Evolutionary conservation across 805 yeast genomes (phyloP).

Genomic region (Teunomyces kruisii): DNA sequence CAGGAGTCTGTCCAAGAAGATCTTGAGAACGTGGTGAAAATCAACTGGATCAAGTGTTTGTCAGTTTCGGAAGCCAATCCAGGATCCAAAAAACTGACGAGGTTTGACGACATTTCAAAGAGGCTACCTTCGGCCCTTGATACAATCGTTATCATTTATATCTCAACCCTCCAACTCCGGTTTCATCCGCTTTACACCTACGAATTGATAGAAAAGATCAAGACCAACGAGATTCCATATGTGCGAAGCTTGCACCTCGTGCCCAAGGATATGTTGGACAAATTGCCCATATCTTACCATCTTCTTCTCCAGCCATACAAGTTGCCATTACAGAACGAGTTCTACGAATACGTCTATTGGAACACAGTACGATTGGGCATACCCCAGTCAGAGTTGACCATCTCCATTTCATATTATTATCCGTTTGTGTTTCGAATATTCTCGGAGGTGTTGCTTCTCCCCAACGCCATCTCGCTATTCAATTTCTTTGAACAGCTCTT

Average conservation of each 20-base stretch:
- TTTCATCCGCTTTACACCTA: slow-evolving; percentile 48
- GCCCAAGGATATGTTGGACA: slow-evolving; percentile 36
- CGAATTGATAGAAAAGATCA: slow-evolving; percentile 46
- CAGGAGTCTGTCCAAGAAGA: slow-evolving; percentile 9
- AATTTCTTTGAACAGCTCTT: slow-evolving; percentile 22
- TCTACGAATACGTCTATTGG: slow-evolving; percentile 23
- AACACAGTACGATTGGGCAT: slow-evolving; percentile 11
- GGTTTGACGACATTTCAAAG: slow-evolving; percentile 1
- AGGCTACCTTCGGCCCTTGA: slow-evolving; percentile 26
- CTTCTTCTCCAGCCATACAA: slow-evolving; percentile 38
- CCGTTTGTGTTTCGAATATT: slow-evolving; percentile 41
- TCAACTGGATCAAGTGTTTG: slow-evolving; percentile 28
- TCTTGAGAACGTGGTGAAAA: slow-evolving; percentile 25
- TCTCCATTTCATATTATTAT: slow-evolving; percentile 21
- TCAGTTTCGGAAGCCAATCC: neutral
- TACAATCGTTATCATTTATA: slow-evolving; percentile 43
- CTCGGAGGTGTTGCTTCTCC: slow-evolving; percentile 45
- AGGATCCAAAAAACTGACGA: neutral
- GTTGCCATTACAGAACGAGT: slow-evolving; percentile 39
- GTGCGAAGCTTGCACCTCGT: slow-evolving; percentile 38
- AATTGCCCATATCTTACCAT: slow-evolving; percentile 39
- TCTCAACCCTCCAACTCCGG: slow-evolving; percentile 48
- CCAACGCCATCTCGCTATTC: slow-evolving; percentile 50
- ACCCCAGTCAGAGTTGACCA: neutral
- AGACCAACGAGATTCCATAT: slow-evolving; percentile 50